Evolutionary conservation across 257 asterid species (phyloP), one percentile per base, ranked within the genome.

Genomic region (Cynanchum wilfordii): DNA sequence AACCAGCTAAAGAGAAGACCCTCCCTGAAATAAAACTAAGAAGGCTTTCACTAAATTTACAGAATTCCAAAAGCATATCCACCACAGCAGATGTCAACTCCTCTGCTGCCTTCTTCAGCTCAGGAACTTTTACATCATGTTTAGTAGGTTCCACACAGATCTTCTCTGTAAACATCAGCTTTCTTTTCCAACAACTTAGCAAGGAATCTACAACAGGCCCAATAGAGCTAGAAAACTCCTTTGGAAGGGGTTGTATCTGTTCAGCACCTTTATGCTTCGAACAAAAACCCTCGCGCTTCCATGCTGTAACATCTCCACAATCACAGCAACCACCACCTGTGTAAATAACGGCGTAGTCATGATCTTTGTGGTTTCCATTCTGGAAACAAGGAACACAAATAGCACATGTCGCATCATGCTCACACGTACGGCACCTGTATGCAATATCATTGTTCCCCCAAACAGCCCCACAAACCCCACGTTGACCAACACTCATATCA

Each of bases 281-380:
- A 87, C 99, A 95, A 85, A 95, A 95, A 67, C 99, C 99, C 75
- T 87, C 93, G 3, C 91, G 96, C 80, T 92, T 92, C 99, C 99
- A 95, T 38, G 99, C 99, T 29, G 98, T 90, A 70, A 84, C 71
- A 90, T 95, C 99, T 76, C 99, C 99, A 86, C 99, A 95, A 75
- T 95, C 99, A 81, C 99, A 95, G 86, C 99, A 95, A 73, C 99
- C 99, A 15, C 98, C 96, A 47, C 94, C 90, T 3, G 98, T 95
- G 79, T 86, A 90, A 38, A 92, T 90, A 79, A 90, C 85, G 3
- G 96, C 90, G 81, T 92, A 95, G 73, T 95, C 97, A 63, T 95
- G 99, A 80, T 87, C 96, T 84, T 90, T 86, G 82, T 95, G 99
- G 79, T 89, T 82, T 55, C 99, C 99, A 75, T 95, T 81, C 82